Conservation (phyloP, 2,329 filamentous ascomycete species). For the Colletotrichum cordylinicola region DNA sequence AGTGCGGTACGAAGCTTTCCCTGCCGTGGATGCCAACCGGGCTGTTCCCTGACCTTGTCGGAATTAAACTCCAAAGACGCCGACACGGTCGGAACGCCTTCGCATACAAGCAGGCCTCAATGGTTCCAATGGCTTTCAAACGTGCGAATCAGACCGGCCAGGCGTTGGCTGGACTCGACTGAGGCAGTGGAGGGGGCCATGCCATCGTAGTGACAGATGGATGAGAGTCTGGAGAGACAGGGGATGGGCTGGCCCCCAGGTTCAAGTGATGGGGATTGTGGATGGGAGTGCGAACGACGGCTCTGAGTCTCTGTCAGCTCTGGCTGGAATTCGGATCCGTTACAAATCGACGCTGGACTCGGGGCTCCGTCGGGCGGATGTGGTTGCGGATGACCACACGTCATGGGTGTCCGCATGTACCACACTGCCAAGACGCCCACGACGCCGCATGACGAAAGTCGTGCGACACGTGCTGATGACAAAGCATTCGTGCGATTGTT, state of each 20-base stretch:
- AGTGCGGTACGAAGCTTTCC: conserved; percentile 9
- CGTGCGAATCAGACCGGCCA: not conserved
- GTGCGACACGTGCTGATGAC: not conserved
- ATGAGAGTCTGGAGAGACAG: not conserved
- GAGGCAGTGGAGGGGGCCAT: not conserved
- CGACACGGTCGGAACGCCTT: not conserved
- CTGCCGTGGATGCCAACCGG: not conserved
- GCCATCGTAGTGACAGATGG: not conserved
- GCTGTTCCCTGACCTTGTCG: not conserved
- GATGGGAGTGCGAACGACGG: not conserved
- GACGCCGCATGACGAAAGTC: not conserved
- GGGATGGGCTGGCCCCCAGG: not conserved
- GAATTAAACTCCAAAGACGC: not conserved
- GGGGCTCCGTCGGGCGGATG: not conserved
- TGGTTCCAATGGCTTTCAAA: not conserved
- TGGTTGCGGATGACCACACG: not conserved
- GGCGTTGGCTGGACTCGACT: not conserved
- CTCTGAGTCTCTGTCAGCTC: not conserved
- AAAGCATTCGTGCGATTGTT: not conserved
- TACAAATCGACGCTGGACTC: not conserved
- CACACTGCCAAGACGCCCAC: not conserved
- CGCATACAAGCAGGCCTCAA: not conserved
- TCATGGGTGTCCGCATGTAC: not conserved
- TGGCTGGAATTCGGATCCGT: not conserved
- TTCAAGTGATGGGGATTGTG: not conserved